Conservation (phyloP, 306 rosid species). For the Benincasa hispida region DNA sequence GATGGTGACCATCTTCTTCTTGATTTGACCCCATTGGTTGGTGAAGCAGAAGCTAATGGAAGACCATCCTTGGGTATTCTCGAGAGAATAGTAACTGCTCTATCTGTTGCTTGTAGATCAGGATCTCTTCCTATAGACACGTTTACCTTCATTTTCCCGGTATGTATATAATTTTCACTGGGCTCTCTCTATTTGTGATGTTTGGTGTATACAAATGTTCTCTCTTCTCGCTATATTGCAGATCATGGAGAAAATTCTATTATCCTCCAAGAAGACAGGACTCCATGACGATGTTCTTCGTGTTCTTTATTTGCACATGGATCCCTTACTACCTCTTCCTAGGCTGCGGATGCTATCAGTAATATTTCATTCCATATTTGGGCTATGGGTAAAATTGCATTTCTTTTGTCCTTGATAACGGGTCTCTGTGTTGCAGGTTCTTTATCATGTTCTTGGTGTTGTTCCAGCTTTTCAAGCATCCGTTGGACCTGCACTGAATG, state of each 20-base stretch:
- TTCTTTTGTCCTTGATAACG: slow-evolving; percentile 7
- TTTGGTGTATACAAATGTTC: slow-evolving; percentile 17
- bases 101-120: slow-evolving; percentile 71
- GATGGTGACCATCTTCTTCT: slow-evolving; percentile 51
- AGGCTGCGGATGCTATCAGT: slow-evolving; percentile 88
- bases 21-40: slow-evolving; percentile 41
- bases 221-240: slow-evolving; percentile 18
- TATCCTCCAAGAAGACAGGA: slow-evolving; percentile 78
- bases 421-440: slow-evolving; percentile 42
- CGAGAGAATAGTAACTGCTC: slow-evolving; percentile 61
- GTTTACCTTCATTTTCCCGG: slow-evolving; percentile 87
- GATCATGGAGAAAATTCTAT: slow-evolving; percentile 86
- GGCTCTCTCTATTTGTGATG: neutral
- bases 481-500: slow-evolving; percentile 84
- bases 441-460: slow-evolving; percentile 80
- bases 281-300: slow-evolving; percentile 76
- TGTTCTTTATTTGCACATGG: slow-evolving; percentile 78
- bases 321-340: slow-evolving; percentile 88
- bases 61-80: slow-evolving; percentile 47
- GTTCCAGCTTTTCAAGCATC: slow-evolving; percentile 74
- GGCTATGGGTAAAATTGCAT: neutral
- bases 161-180: slow-evolving; percentile 19
- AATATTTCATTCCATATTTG: neutral
- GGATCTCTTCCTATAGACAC: slow-evolving; percentile 97
- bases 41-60: slow-evolving; percentile 45